A percentile compares a stretch with the other conserved stretches of the same genome.
These are phyloP conservation scores for Paramecium primaurelia DNA, from an alignment of 73 alveolate genomes.

Conservation along the genomic window DNA sequence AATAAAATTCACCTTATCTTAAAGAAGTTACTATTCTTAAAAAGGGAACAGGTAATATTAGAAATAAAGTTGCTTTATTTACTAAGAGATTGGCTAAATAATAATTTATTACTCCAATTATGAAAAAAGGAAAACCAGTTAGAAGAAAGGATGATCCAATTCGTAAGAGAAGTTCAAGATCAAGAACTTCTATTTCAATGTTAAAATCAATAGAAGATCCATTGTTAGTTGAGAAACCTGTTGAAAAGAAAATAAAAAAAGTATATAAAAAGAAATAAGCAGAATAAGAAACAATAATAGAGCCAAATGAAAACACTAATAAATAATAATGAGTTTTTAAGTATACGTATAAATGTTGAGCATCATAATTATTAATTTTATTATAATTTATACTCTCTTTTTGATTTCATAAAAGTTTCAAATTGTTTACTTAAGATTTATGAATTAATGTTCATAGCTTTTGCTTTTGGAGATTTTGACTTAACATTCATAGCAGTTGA, in stretches of 20 bases:
- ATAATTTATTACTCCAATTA: neutral
- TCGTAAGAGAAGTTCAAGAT: neutral
- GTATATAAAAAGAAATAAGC: neutral
- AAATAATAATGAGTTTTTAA: neutral
- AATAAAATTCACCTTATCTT: slow-evolving; percentile 30
- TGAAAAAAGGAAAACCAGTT: neutral
- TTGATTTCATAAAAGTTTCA: neutral
- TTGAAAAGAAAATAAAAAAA: neutral
- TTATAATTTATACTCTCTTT: neutral
- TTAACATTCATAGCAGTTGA: neutral
- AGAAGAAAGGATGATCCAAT: slow-evolving; percentile 45
- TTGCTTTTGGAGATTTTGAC: neutral
- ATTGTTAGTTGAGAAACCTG: neutral
- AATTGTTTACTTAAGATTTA: neutral
- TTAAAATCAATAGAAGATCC: neutral
- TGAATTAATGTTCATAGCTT: neutral
- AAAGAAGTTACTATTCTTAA: neutral
- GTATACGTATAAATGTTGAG: neutral
- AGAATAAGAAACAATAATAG: neutral
- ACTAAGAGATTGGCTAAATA: neutral
- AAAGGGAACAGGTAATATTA: slow-evolving; percentile 38
- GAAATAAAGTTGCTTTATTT: slow-evolving; percentile 9
- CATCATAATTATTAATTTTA: neutral
- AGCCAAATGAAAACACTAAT: neutral
- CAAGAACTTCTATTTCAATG: neutral